A percentile compares a stretch with the other conserved stretches of the same genome.
These are phyloP conservation scores for Rhodotorula toruloides DNA, from an alignment of 768 basidiomycete species.

Conservation along the genomic window DNA sequence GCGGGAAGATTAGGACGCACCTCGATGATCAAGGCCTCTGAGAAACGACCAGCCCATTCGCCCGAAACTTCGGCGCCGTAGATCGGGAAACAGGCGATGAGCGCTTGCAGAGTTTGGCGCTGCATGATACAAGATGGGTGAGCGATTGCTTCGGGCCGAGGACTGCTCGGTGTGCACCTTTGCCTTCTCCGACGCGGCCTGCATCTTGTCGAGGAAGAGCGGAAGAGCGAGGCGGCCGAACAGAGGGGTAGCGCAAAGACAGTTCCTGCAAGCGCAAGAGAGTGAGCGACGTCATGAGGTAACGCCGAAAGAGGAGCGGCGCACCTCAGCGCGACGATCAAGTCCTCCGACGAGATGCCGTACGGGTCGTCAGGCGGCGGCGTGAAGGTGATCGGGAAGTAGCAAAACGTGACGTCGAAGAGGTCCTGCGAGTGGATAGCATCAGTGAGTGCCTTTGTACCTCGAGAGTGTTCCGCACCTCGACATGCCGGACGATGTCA, in stretches of 20 bases:
- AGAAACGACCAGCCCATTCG: slow-evolving; percentile 67
- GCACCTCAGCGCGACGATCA: slow-evolving; percentile 64
- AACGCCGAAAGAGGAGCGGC: neutral
- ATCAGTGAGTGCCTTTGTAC: neutral
- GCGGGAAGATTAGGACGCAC: slow-evolving; percentile 48
- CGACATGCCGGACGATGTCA: slow-evolving; percentile 65
- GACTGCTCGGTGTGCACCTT: slow-evolving; percentile 57
- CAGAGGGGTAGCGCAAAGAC: slow-evolving; percentile 68
- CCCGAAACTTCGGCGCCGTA: slow-evolving; percentile 66
- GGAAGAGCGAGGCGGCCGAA: slow-evolving; percentile 82
- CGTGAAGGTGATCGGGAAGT: slow-evolving; percentile 95
- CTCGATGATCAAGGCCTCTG: slow-evolving; percentile 87
- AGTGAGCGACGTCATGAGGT: slow-evolving; percentile 1
- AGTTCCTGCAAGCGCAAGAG: slow-evolving; percentile 51
- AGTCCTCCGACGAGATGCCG: slow-evolving; percentile 80
- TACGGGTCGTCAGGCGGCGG: slow-evolving; percentile 92
- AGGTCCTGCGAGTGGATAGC: slow-evolving; percentile 57
- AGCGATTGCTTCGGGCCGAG: neutral
- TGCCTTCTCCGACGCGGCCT: slow-evolving; percentile 68
- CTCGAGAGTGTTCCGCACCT: slow-evolving; percentile 54
- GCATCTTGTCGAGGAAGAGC: slow-evolving; percentile 84
- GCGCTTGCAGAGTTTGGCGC: slow-evolving; percentile 78
- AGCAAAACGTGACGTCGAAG: slow-evolving; percentile 94
- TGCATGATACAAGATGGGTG: slow-evolving; percentile 44
- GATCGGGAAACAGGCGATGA: slow-evolving; percentile 70